Evolutionary conservation across 2,329 filamentous ascomycete genomes (phyloP).

Genomic region (Claviceps sp.): DNA sequence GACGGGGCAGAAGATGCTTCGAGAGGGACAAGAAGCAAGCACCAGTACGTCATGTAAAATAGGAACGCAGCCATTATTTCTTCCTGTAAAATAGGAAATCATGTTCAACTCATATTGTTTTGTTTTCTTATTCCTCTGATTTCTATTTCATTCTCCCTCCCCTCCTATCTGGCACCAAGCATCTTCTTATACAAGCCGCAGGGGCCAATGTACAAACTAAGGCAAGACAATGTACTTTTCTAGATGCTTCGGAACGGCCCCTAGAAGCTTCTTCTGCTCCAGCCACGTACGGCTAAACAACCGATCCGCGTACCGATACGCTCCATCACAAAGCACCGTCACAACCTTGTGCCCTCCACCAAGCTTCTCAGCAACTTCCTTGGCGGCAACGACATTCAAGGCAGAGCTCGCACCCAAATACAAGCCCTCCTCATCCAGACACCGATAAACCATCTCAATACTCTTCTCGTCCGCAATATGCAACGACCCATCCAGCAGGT

Average conservation of each 20-base stretch:
- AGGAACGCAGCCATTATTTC: not conserved
- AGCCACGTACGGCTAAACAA: conserved; percentile 90
- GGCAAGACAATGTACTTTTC: conserved; percentile 91
- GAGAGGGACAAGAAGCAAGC: not conserved
- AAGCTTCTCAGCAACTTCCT: conserved; percentile 82
- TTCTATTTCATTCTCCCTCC: not conserved
- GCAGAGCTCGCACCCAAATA: conserved; percentile 91
- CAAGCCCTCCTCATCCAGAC: conserved; percentile 86
- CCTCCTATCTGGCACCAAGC: not conserved
- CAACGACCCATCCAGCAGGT: conserved; percentile 70
- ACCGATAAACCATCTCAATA: conserved; percentile 95
- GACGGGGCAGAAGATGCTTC: not conserved
- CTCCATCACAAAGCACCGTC: conserved; percentile 87
- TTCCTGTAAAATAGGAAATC: not conserved
- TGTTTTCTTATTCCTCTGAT: not conserved
- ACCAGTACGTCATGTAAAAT: conserved; percentile 1
- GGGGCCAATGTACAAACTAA: conserved; percentile 22
- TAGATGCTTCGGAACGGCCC: conserved; percentile 69
- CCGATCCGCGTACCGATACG: conserved; percentile 92
- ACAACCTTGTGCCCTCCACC: conserved; percentile 85
- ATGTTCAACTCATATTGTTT: conserved; percentile 12
- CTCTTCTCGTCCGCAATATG: conserved; percentile 84
- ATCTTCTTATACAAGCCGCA: not conserved
- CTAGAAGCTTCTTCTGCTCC: conserved; percentile 67
- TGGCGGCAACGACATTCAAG: conserved; percentile 88